phyloP scores from a whole-genome alignment of 768 basidiomycete genomes.

The Hericium alpestre region DNA sequence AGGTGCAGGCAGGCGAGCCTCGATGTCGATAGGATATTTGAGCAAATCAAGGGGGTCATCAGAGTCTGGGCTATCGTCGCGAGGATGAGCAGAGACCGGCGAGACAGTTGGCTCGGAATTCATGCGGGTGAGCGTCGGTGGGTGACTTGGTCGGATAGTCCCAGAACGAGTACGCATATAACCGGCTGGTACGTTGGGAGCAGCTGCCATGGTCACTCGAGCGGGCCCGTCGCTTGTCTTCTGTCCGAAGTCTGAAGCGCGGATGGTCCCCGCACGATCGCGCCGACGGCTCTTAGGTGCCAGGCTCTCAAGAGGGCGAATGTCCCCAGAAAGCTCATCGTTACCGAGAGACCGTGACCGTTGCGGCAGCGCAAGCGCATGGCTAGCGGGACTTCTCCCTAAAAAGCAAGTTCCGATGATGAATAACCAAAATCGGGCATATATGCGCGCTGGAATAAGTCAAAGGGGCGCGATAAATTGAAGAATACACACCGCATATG shows the following conservation, averaged over 20 bases:
- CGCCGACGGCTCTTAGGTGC: not conserved
- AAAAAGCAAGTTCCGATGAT: not conserved
- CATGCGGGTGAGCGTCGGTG: not conserved
- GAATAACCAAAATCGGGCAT: not conserved
- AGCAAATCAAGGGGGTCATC: not conserved
- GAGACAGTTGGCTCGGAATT: not conserved
- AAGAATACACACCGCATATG: slow-evolving; percentile 7
- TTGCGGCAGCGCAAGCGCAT: not conserved
- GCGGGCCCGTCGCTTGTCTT: not conserved
- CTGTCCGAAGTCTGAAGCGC: slow-evolving; percentile 10
- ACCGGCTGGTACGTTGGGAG: not conserved
- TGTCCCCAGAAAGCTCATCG: not conserved
- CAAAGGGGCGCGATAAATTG: not conserved
- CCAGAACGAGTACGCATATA: slow-evolving; percentile 14
- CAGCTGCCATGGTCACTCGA: not conserved
- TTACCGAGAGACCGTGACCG: slow-evolving; percentile 9
- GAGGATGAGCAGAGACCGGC: slow-evolving; percentile 9
- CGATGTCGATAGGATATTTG: not conserved
- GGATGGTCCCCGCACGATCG: slow-evolving; percentile 14
- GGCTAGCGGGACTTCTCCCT: not conserved
- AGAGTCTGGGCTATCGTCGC: slow-evolving; percentile 10
- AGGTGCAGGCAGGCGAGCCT: not conserved
- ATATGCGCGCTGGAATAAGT: not conserved
- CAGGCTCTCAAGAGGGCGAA: no score
- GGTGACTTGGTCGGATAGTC: slow-evolving; percentile 11